These are phyloP conservation scores for Boletus reticuloceps DNA, from an alignment of 768 basidiomycete genomes.

Conservation along the genomic window DNA sequence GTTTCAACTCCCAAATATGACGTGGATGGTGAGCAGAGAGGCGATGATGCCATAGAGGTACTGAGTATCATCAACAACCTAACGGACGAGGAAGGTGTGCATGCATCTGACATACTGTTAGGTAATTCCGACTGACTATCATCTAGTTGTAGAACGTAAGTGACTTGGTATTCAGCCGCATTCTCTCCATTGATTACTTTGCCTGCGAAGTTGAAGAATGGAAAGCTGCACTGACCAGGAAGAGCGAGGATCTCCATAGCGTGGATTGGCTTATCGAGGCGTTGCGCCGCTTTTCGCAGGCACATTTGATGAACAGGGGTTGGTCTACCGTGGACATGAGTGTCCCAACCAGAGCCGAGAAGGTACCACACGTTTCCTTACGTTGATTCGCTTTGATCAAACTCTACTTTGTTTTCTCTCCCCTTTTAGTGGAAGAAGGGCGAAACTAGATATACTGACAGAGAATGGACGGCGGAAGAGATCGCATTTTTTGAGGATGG, in stretches of 20 bases:
- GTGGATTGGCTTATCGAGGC: conserved; percentile 86
- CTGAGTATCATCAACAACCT: conserved; percentile 63
- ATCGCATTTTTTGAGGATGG: conserved; percentile 74
- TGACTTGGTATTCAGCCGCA: not conserved
- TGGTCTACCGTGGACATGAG: conserved; percentile 66
- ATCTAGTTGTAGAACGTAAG: conserved; percentile 58
- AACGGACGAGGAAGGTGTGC: conserved; percentile 65
- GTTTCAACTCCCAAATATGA: not conserved
- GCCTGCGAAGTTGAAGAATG: conserved; percentile 58
- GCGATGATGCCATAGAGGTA: conserved; percentile 71
- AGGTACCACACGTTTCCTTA: conserved; percentile 44
- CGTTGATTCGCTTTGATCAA: conserved; percentile 9
- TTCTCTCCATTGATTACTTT: conserved; percentile 2
- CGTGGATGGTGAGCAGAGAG: conserved; percentile 50
- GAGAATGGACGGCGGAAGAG: conserved; percentile 69
- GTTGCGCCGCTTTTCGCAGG: conserved; percentile 67
- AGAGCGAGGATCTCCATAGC: conserved; percentile 48
- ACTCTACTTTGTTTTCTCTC: conserved; percentile 2
- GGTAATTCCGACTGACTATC: conserved; percentile 20
- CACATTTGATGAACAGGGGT: conserved; percentile 54
- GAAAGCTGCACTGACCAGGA: conserved; percentile 54
- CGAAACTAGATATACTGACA: conserved; percentile 65
- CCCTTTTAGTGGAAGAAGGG: conserved; percentile 65
- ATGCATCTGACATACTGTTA: conserved; percentile 14
- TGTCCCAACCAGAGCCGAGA: conserved; percentile 52